A percentile compares a stretch with the other conserved stretches of the same genome.
Evolutionary conservation across 805 yeast species (phyloP).

Genomic region (Metschnikowia kunwiensis): DNA sequence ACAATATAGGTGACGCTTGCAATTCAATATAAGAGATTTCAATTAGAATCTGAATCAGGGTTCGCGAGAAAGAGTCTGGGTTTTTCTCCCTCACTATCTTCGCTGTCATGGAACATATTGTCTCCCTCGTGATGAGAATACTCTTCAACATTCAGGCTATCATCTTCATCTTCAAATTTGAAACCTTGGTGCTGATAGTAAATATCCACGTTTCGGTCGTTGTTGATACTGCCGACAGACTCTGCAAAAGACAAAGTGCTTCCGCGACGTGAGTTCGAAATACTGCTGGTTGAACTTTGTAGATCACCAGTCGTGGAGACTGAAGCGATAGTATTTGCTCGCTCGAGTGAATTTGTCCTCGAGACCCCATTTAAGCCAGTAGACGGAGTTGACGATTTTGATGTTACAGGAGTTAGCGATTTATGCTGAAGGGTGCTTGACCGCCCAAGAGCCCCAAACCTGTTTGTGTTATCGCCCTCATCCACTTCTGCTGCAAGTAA

Average conservation of each 20-base stretch:
- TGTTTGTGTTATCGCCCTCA: constrained; percentile 31
- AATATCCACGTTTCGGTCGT: constrained; percentile 25
- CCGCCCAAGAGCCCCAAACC: constrained; percentile 14
- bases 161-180: constrained; percentile 26
- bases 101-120: constrained; percentile 15
- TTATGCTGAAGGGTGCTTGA: constrained; percentile 10
- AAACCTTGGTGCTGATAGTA: constrained; percentile 44
- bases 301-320: constrained; percentile 14
- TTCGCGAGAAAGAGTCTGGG: constrained; percentile 55
- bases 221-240: constrained; percentile 31
- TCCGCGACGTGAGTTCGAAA: constrained; percentile 19
- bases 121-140: constrained; percentile 9
- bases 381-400: constrained; percentile 16
- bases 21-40: neutral
- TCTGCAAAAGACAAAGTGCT: constrained; percentile 23
- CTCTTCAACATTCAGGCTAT: constrained; percentile 18
- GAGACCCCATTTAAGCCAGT: constrained; percentile 16
- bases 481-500: constrained; percentile 75
- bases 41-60: constrained; percentile 47
- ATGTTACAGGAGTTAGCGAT: constrained; percentile 13
- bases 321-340: constrained; percentile 32
- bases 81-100: constrained; percentile 32
- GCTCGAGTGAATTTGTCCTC: constrained; percentile 28
- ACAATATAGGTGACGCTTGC: too few relatives aligned
- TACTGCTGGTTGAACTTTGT: constrained; percentile 20